Percentiles rank a stretch among this genome's conserved stretches.
These are phyloP conservation scores for Linum lewisii DNA, from an alignment of 345 rosid genomes.

Conservation along the genomic window DNA sequence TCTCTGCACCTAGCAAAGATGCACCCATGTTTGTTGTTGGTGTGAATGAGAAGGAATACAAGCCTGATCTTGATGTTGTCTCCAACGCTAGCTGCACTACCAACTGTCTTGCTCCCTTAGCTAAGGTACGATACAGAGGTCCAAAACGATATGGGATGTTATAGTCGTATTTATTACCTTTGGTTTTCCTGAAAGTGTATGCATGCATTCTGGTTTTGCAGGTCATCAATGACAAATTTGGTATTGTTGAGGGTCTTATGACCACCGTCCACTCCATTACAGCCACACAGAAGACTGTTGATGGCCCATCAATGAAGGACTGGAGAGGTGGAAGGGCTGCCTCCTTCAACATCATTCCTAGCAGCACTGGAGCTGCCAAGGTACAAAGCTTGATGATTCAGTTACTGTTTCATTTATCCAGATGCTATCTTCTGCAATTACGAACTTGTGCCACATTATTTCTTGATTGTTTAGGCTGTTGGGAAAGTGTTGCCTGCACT, in stretches of 20 bases:
- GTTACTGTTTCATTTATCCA: not conserved
- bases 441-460: not conserved
- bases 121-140: conserved; percentile 27
- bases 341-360: conserved; percentile 60
- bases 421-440: not conserved
- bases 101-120: conserved; percentile 68
- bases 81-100: conserved; percentile 81
- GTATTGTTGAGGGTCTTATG: conserved; percentile 72
- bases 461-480: conserved; percentile 35
- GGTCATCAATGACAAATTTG: conserved; percentile 56
- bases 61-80: conserved; percentile 36
- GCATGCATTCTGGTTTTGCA: conserved; percentile 2
- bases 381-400: conserved; percentile 13
- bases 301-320: conserved; percentile 75
- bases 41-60: conserved; percentile 54
- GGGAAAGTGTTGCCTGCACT: conserved; percentile 54
- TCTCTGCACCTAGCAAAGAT: conserved; percentile 56
- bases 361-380: conserved; percentile 80
- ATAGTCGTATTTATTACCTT: not conserved
- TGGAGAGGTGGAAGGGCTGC: conserved; percentile 83
- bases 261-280: conserved; percentile 68
- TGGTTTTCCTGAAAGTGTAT: not conserved
- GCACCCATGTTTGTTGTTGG: conserved; percentile 76
- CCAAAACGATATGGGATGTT: not conserved
- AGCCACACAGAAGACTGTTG: conserved; percentile 70